Base-by-base conservation (phyloP, 805 yeast species). In the Wickerhamiella cacticola region DNA sequence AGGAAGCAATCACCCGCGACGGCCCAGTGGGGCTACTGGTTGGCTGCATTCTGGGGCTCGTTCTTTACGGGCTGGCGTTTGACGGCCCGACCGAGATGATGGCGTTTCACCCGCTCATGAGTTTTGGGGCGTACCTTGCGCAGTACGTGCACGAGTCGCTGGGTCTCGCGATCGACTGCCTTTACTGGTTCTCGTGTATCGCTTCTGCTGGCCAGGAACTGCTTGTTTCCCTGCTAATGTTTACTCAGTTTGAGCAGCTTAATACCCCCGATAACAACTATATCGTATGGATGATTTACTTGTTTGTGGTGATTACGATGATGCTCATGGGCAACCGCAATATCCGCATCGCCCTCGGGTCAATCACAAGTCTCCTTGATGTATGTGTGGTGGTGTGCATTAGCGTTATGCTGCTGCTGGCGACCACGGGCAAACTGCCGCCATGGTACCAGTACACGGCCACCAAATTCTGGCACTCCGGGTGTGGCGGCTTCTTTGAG, bases 181-280 rank as follows among this genome's bases (percentile, higher is more conserved):
- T 64, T 50, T 70, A 70, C 55, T 69, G 72, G 71, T 57, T 69
- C 40, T 63, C 66, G 49, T 72, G 71, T 54, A 69, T 68, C 13
- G 56, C 67, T 34, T 57, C 65, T 0, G 67, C 82, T 50, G 86
- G 94, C 0, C 76, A 86, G 0, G 94, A 84, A 56, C 71, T 84
- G 2, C 79, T 83, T 16, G 87, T 88, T 1, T 76, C 83, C 15
- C 75, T 83, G 1, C 76, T 82, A 21, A 74, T 83, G 78, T 63
- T 83, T 31, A 71, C 80, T 43, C 82, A 78, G 56, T 85, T 76
- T 58, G 70, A 75, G 0, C 59, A 68, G 26, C 63, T 81, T 31
- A 58, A 73, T 18, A 41, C 38, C 5, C n/a, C 46, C 69, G 10
- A 67, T 79, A 62, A 34, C 23, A 36, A 44, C 44, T 38, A 35